Base-by-base conservation (phyloP, 2,329 filamentous ascomycete genomes). In the Colletotrichum falcatum region DNA sequence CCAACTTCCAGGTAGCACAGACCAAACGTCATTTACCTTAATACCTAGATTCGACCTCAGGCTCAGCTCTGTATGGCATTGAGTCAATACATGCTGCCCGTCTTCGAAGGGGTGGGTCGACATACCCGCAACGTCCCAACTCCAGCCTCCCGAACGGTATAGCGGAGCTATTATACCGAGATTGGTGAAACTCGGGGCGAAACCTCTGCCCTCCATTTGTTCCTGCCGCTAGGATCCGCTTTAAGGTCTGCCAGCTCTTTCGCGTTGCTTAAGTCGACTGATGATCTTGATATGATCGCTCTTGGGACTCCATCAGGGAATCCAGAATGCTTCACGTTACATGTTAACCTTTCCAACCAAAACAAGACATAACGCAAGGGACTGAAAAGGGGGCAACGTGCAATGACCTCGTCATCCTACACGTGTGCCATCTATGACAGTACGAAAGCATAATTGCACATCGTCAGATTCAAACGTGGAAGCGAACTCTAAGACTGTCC, bases 161-260 rank as follows among this genome's bases (percentile, higher is more conserved):
- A n/a, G 12, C 44, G 28, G 53, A 35, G 51, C 44, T n/a, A 46
- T 37, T 53, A 70, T 67, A 37, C 58, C 42, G 37, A 44, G n/a
- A 12, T 51, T 48, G 7, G 23, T 70, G 67, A 70, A 70, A 70
- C 64, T 23, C 39, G 63, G 37, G 46, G 46, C 67, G 67, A 70
- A 70, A 70, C 67, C n/a, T 58, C 28, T 35, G 4, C 51, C 61
- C 66, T 51, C 48, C 62, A 56, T 51, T 42, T 16, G 33, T 51
- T 23, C 39, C 33, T 49, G 9, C n/a, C 58, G 7, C 3, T 14
- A 12, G 14, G 30, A 3, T 58, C 63, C 56, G 49, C 63, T 58
- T 26, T 2, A 14, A 56, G 23, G 26, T 14, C 33, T 35, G 42
- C 4, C 35, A 33, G 39, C 20, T 70, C 49, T 49, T 70, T 61